Evolutionary conservation across 441 rosid species (phyloP).

Genomic region (Arabidopsis lyrata): DNA sequence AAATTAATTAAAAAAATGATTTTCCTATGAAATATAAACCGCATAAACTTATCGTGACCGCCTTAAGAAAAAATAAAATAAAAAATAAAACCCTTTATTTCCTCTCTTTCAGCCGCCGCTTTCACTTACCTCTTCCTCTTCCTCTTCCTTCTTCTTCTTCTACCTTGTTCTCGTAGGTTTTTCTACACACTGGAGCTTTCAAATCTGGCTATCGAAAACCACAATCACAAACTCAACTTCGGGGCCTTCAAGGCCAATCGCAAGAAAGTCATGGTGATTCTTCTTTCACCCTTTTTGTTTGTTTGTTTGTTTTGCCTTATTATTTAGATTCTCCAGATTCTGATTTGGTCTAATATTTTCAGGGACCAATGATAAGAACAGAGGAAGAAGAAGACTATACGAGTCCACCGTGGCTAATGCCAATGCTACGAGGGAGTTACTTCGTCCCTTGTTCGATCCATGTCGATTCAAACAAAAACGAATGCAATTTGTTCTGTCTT

Average conservation of each 20-base stretch:
- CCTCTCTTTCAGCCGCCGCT: slow-evolving; percentile 47
- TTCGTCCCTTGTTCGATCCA: slow-evolving; percentile 72
- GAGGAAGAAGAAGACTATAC: slow-evolving; percentile 47
- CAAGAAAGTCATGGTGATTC: slow-evolving; percentile 49
- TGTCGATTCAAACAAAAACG: slow-evolving; percentile 70
- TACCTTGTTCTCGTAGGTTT: slow-evolving; percentile 28
- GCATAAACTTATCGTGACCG: slow-evolving; percentile 45
- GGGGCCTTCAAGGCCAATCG: slow-evolving; percentile 45
- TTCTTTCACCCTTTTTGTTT: slow-evolving; percentile 16
- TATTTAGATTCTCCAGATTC: not conserved
- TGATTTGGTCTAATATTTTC: slow-evolving; percentile 1
- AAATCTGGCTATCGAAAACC: slow-evolving; percentile 44
- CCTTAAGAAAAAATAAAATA: slow-evolving; percentile 31
- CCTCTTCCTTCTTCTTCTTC: slow-evolving; percentile 1
- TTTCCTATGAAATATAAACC: slow-evolving; percentile 42
- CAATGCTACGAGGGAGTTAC: slow-evolving; percentile 72
- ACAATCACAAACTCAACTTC: slow-evolving; percentile 32
- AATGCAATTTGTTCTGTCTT: slow-evolving; percentile 86
- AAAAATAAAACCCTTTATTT: slow-evolving; percentile 26
- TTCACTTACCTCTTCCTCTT: slow-evolving; percentile 29
- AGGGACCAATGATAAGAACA: slow-evolving; percentile 43
- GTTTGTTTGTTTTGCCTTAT: not conserved
- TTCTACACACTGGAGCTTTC: slow-evolving; percentile 27
- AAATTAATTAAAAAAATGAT: not conserved
- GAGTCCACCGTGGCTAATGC: slow-evolving; percentile 75